Conservation (phyloP, 2,329 filamentous ascomycete species). For the Penicillium nordicum region DNA sequence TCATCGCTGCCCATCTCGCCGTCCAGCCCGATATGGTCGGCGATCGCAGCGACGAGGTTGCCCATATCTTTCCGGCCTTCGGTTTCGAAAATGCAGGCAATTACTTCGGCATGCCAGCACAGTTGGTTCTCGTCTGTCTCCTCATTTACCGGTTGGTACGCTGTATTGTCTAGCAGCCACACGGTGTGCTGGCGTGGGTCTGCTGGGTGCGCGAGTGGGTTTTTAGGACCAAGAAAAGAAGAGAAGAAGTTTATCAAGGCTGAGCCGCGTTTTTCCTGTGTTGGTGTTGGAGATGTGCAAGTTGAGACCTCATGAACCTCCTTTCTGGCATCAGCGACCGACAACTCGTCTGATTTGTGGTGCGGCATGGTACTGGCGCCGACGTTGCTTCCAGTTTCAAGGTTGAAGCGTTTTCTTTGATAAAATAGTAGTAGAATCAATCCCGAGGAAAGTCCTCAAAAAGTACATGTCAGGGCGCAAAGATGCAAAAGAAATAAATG, state of each 20-base stretch:
- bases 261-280: slow-evolving; percentile 15
- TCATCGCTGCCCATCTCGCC: slow-evolving; percentile 48
- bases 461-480: slow-evolving; percentile 5
- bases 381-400: not conserved
- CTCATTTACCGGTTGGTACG: slow-evolving; percentile 55
- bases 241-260: slow-evolving; percentile 23
- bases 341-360: slow-evolving; percentile 1
- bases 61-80: slow-evolving; percentile 65
- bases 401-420: not conserved
- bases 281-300: not conserved
- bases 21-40: slow-evolving; percentile 65
- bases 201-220: slow-evolving; percentile 60
- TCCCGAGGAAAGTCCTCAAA: not conserved
- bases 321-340: slow-evolving; percentile 9
- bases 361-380: slow-evolving; percentile 13
- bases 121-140: slow-evolving; percentile 23
- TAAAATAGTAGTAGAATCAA: not conserved
- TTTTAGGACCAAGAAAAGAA: slow-evolving; percentile 42
- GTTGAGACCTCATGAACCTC: not conserved
- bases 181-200: slow-evolving; percentile 66
- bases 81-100: slow-evolving; percentile 75
- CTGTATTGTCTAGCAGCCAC: slow-evolving; percentile 89
- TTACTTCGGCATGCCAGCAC: slow-evolving; percentile 75
- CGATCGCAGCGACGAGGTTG: slow-evolving; percentile 66
- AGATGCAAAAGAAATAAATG: not conserved